phyloP scores from a whole-genome alignment of 441 rosid species.

The Isatis lusitanica region DNA sequence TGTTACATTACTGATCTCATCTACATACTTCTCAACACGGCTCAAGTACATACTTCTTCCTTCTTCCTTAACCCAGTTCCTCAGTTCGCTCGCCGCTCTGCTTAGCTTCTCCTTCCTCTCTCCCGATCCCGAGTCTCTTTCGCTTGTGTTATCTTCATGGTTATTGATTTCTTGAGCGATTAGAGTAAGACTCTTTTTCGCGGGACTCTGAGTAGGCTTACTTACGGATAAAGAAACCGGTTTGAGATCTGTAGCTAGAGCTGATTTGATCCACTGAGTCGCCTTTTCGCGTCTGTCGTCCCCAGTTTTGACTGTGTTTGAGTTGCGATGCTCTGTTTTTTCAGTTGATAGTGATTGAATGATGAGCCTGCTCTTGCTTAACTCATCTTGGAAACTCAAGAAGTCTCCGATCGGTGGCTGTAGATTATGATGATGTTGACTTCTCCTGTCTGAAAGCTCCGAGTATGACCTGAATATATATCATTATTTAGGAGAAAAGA shows the following conservation, averaged over 20 bases:
- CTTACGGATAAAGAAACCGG: conserved; percentile 35
- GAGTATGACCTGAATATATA: conserved; percentile 50
- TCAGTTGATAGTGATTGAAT: conserved; percentile 43
- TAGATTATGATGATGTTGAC: conserved; percentile 35
- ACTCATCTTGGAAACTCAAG: conserved; percentile 58
- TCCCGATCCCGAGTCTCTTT: conserved; percentile 29
- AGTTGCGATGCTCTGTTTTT: conserved; percentile 10
- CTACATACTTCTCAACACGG: conserved; percentile 59
- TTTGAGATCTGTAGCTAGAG: conserved; percentile 60
- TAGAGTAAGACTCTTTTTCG: conserved; percentile 24
- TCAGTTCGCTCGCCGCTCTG: conserved; percentile 42
- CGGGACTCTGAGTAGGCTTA: conserved; percentile 24
- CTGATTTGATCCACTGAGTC: conserved; percentile 58
- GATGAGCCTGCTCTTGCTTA: conserved; percentile 48
- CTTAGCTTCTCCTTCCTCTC: conserved; percentile 39
- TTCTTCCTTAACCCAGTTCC: conserved; percentile 46
- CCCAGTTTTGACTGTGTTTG: conserved; percentile 36
- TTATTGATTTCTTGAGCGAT: conserved; percentile 21
- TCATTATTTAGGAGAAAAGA: neutral
- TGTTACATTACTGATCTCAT: conserved; percentile 40
- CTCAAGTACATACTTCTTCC: conserved; percentile 55
- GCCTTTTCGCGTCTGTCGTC: conserved; percentile 57
- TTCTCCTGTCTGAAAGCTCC: conserved; percentile 48
- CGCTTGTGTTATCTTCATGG: neutral
- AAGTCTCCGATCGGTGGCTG: conserved; percentile 51